Evolutionary conservation across 768 basidiomycete genomes (phyloP).

Genomic region (Royoungia palumana): DNA sequence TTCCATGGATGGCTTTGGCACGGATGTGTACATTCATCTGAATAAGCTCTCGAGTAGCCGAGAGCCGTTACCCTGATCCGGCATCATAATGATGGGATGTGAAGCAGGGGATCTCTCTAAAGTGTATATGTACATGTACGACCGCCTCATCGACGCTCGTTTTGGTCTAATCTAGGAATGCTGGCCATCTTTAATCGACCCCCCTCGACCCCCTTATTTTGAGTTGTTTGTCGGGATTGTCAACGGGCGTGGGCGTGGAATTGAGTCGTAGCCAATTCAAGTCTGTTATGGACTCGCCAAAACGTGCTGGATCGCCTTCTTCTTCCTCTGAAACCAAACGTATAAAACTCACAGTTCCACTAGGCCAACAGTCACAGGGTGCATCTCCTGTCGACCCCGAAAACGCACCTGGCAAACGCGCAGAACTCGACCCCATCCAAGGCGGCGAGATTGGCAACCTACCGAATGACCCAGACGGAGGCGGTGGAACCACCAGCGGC

Average conservation of each 20-base stretch:
- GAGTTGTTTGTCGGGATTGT: slow-evolving; percentile 9
- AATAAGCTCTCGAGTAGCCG: slow-evolving; percentile 81
- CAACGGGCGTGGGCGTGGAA: slow-evolving; percentile 5
- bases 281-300: slow-evolving; percentile 57
- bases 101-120: not conserved
- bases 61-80: slow-evolving; percentile 58
- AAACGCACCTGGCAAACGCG: slow-evolving; percentile 78
- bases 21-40: slow-evolving; percentile 90
- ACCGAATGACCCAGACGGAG: slow-evolving; percentile 34
- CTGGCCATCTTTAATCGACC: slow-evolving; percentile 1
- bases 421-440: slow-evolving; percentile 81
- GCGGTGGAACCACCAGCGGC: slow-evolving; percentile 8
- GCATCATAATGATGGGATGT: not conserved
- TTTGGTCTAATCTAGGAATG: too few species aligned
- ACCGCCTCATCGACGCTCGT: too few species aligned
- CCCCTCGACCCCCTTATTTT: slow-evolving; percentile 20
- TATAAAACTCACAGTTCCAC: slow-evolving; percentile 50
- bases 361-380: slow-evolving; percentile 53
- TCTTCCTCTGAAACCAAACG: slow-evolving; percentile 55
- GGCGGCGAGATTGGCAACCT: slow-evolving; percentile 80
- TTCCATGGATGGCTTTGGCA: slow-evolving; percentile 98
- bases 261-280: slow-evolving; percentile 21
- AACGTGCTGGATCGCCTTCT: slow-evolving; percentile 59
- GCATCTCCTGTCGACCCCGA: slow-evolving; percentile 75
- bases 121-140: not conserved